A percentile compares a stretch with the other conserved stretches of the same genome.
phyloP scores from a whole-genome alignment of 2,329 filamentous ascomycete genomes.

The Talaromyces sp. region DNA sequence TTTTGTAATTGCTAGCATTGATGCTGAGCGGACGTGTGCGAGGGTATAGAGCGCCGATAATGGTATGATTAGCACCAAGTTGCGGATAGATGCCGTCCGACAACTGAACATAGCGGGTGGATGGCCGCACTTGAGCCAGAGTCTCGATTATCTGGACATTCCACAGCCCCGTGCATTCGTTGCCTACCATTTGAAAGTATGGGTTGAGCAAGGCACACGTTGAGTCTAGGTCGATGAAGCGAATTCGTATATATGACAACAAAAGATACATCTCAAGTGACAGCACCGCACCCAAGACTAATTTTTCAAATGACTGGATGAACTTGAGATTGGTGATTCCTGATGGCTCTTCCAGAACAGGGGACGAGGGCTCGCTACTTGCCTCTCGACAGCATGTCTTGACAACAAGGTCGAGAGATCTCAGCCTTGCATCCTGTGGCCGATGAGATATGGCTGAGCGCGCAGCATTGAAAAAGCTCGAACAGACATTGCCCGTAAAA shows the following conservation, averaged over 20 bases:
- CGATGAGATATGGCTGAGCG: constrained; percentile 46
- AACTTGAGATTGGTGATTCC: constrained; percentile 69
- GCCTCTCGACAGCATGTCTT: constrained; percentile 64
- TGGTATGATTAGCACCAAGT: constrained; percentile 25
- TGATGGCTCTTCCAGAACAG: constrained; percentile 57
- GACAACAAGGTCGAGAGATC: constrained; percentile 65
- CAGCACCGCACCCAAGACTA: constrained; percentile 60
- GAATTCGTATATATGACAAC: constrained; percentile 63
- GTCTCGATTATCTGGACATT: constrained; percentile 61
- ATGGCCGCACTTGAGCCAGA: constrained; percentile 55
- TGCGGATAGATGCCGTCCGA: constrained; percentile 55
- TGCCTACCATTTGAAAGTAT: constrained; percentile 60
- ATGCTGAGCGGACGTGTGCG: constrained; percentile 35
- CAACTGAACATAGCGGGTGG: constrained; percentile 56
- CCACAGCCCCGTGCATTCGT: constrained; percentile 65
- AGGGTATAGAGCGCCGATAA: constrained; percentile 31
- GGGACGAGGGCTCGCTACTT: constrained; percentile 28
- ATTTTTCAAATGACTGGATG: constrained; percentile 63
- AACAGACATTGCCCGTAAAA: constrained; percentile 68
- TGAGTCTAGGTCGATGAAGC: constrained; percentile 71
- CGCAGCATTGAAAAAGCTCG: constrained; percentile 60
- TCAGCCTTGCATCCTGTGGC: constrained; percentile 44
- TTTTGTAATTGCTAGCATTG: constrained; percentile 33
- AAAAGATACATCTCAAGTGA: constrained; percentile 54
- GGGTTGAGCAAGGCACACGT: constrained; percentile 66